A percentile compares a stretch with the other conserved stretches of the same genome.
These are phyloP conservation scores for Termitomyces heimii DNA, from an alignment of 768 basidiomycete species.

Conservation along the genomic window DNA sequence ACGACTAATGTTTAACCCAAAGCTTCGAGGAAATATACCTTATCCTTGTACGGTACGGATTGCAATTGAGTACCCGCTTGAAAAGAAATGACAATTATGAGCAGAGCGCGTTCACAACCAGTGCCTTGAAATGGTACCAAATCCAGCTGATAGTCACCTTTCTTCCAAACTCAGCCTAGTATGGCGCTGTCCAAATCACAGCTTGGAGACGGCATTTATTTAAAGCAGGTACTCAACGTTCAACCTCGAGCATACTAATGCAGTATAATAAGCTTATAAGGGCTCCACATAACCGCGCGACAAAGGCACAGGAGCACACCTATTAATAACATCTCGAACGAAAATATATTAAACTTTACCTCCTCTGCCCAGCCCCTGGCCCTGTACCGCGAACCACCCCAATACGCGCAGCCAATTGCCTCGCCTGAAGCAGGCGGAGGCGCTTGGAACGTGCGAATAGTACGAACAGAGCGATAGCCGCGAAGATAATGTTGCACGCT, in stretches of 20 bases:
- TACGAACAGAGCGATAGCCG: slow-evolving; percentile 54
- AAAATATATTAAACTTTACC: slow-evolving; percentile 1
- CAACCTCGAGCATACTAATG: neutral
- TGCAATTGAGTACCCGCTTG: neutral
- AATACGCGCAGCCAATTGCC: slow-evolving; percentile 82
- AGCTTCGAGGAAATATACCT: neutral
- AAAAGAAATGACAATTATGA: neutral
- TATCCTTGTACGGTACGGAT: neutral
- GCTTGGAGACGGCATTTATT: neutral
- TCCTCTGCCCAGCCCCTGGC: slow-evolving; percentile 13
- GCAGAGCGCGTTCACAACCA: neutral
- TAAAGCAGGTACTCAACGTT: neutral
- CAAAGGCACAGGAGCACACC: neutral
- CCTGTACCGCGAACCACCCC: slow-evolving; percentile 50
- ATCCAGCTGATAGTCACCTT: neutral
- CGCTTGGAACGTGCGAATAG: slow-evolving; percentile 65
- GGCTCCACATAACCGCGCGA: neutral
- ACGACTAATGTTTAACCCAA: neutral
- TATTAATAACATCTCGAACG: slow-evolving; percentile 7
- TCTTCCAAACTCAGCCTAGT: neutral
- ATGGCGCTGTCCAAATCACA: neutral
- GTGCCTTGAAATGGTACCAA: neutral
- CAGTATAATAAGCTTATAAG: neutral
- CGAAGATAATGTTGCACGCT: slow-evolving; percentile 75
- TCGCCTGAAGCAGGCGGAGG: slow-evolving; percentile 68